A percentile compares a stretch with the other conserved stretches of the same genome.
These are phyloP conservation scores for Aspergillus vadensis DNA, from an alignment of 2,329 filamentous ascomycete species.

Conservation along the genomic window DNA sequence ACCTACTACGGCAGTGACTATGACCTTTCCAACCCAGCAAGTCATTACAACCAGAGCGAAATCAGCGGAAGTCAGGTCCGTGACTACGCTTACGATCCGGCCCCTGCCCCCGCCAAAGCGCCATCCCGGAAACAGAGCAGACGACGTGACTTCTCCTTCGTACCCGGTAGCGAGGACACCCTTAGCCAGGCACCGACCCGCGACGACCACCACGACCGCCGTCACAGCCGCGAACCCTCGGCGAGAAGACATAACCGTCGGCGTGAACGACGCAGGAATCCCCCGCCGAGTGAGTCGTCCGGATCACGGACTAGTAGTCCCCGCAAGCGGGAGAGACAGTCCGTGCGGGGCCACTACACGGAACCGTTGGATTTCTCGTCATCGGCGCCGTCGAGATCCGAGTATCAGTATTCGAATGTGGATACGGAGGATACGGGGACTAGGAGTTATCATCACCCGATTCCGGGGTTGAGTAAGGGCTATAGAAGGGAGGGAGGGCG, in stretches of 20 bases:
- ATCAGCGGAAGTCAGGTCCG: constrained; percentile 49
- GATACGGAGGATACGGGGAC: constrained; percentile 51
- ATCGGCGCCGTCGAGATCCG: constrained; percentile 38
- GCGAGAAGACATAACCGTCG: constrained; percentile 35
- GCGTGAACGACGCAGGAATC: constrained; percentile 30
- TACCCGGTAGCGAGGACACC: constrained; percentile 49
- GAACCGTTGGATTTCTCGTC: constrained; percentile 49
- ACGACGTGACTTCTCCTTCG: constrained; percentile 52
- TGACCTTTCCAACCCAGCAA: constrained; percentile 65
- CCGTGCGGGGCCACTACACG: constrained; percentile 44
- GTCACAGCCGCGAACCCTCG: constrained; percentile 29
- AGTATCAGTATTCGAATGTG: constrained; percentile 46
- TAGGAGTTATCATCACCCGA: constrained; percentile 59
- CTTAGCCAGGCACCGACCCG: constrained; percentile 43
- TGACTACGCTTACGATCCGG: constrained; percentile 42
- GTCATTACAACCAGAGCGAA: constrained; percentile 46
- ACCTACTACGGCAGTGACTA: constrained; percentile 78
- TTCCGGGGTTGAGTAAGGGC: constrained; percentile 55
- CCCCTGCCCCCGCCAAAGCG: not conserved
- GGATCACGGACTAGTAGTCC: constrained; percentile 40
- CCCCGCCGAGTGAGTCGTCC: constrained; percentile 21
- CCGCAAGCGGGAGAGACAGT: constrained; percentile 38
- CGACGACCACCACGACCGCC: constrained; percentile 17
- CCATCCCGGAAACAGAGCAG: constrained; percentile 25
- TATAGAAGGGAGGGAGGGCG: constrained; percentile 41